A percentile compares a stretch with the other conserved stretches of the same genome.
Conservation (phyloP, 2,329 filamentous ascomycete species). For the Cercospora sojina region DNA sequence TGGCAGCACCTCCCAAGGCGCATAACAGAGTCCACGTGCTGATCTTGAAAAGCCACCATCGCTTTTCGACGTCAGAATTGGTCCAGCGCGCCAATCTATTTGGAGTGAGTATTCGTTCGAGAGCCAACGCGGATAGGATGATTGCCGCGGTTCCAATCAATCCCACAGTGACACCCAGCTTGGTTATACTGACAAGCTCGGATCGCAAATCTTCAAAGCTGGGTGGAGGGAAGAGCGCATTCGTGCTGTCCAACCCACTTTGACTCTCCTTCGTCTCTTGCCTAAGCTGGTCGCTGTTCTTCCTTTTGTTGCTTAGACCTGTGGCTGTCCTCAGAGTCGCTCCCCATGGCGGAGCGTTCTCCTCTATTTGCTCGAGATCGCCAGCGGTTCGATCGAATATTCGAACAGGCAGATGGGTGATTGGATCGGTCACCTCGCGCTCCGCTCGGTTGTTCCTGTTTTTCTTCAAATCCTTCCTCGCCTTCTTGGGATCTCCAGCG, state of each 20-base stretch:
- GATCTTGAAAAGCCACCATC: constrained; percentile 19
- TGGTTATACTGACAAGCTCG: constrained; percentile 49
- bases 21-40: constrained; percentile 27
- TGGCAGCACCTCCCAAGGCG: constrained; percentile 16
- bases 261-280: constrained; percentile 46
- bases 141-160: constrained; percentile 37
- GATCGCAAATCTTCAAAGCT: constrained; percentile 47
- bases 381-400: constrained; percentile 68
- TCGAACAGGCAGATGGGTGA: constrained; percentile 67
- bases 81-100: constrained; percentile 14
- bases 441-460: constrained; percentile 49
- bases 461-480: constrained; percentile 53
- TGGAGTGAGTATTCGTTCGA: constrained; percentile 26
- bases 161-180: constrained; percentile 45
- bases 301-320: constrained; percentile 47
- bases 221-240: constrained; percentile 56
- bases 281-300: constrained; percentile 46
- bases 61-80: constrained; percentile 6
- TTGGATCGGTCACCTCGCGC: constrained; percentile 67
- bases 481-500: constrained; percentile 46
- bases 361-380: constrained; percentile 53
- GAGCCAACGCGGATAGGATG: constrained; percentile 34
- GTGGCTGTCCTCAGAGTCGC: constrained; percentile 45
- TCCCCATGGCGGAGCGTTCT: constrained; percentile 48
- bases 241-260: constrained; percentile 47